These are phyloP conservation scores for Penicillium expansum DNA, from an alignment of 2,329 filamentous ascomycete genomes.

Conservation along the genomic window DNA sequence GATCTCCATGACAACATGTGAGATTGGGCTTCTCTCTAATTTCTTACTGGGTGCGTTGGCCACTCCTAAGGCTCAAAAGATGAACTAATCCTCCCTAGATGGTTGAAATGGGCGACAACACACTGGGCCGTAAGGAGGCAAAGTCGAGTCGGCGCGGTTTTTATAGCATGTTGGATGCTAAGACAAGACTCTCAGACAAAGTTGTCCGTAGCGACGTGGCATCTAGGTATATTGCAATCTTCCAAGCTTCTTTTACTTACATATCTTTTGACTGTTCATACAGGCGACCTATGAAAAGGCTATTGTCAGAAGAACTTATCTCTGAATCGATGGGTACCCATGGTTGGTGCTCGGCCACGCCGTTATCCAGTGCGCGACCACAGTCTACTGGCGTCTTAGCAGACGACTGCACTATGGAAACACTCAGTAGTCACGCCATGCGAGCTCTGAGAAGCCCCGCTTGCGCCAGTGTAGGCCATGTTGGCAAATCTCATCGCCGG, in stretches of 20 bases:
- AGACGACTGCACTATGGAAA: background rate
- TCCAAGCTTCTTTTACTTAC: background rate
- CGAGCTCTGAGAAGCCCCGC: background rate
- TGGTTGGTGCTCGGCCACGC: background rate
- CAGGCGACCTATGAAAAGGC: background rate
- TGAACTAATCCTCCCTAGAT: background rate
- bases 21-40: too few relatives aligned
- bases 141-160: background rate
- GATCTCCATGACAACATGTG: background rate
- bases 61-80: background rate
- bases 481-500: background rate
- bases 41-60: background rate
- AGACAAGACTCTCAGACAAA: background rate
- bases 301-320: background rate
- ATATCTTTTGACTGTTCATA: background rate
- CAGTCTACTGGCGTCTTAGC: background rate
- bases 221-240: background rate
- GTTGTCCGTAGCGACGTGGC: background rate
- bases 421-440: background rate
- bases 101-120: background rate
- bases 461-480: background rate
- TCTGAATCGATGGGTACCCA: background rate
- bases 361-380: background rate
- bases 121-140: constrained; percentile 1
- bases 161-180: background rate